Percentiles rank a stretch among this genome's conserved stretches.
Conservation (phyloP, 805 yeast genomes). For the Isabelozyma heimii region DNA sequence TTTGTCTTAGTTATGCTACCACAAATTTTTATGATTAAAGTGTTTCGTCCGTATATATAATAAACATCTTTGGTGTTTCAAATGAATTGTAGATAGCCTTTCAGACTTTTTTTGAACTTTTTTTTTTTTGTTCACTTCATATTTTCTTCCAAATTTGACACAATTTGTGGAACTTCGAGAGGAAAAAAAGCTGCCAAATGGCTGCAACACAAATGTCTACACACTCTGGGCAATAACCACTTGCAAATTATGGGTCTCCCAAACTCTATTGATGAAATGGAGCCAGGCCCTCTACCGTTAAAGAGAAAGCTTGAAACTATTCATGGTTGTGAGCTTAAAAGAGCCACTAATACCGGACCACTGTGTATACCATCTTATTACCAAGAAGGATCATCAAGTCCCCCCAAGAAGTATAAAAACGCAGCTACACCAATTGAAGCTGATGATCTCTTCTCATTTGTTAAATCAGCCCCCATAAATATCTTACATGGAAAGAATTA, state of each 20-base stretch:
- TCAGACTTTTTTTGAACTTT: neutral
- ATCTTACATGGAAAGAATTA: neutral
- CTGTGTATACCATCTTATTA: neutral
- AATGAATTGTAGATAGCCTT: neutral
- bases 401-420: neutral
- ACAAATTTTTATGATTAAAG: neutral
- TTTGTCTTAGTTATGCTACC: neutral
- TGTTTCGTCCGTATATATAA: slow-evolving; percentile 5
- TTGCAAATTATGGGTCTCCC: neutral
- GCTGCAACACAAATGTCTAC: slow-evolving; percentile 15
- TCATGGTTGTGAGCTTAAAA: neutral
- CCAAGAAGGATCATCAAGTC: neutral
- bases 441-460: neutral
- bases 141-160: neutral
- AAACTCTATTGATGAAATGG: neutral
- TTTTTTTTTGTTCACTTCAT: too few species aligned
- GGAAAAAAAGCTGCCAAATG: slow-evolving; percentile 4
- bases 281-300: neutral
- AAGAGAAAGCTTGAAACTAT: neutral
- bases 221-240: neutral
- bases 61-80: neutral
- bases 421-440: neutral
- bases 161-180: neutral
- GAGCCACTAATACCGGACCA: neutral
- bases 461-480: neutral